phyloP scores from a whole-genome alignment of 2,329 filamentous ascomycete species.

The Exophiala sp. region DNA sequence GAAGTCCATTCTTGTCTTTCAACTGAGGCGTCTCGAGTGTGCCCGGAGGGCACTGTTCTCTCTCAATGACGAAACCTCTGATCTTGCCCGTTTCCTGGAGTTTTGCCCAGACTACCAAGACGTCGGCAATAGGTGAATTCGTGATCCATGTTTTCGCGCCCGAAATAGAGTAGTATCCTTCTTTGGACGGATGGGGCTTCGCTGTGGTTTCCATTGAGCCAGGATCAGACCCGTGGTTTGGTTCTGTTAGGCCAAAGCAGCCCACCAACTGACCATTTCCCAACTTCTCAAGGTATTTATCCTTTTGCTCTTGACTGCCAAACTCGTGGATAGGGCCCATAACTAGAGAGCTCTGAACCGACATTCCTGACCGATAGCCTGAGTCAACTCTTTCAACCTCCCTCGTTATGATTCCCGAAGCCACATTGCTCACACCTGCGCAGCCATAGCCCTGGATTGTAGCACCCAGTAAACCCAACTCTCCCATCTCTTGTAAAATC shows the following conservation, averaged over 20 bases:
- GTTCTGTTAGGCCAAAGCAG: constrained; percentile 85
- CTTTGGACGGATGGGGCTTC: constrained; percentile 76
- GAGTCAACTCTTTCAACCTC: constrained; percentile 88
- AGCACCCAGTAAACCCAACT: constrained; percentile 79
- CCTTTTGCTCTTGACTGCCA: constrained; percentile 79
- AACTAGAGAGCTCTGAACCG: constrained; percentile 83
- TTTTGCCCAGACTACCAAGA: constrained; percentile 88
- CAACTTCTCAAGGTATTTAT: constrained; percentile 72
- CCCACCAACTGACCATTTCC: constrained; percentile 77
- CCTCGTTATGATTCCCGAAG: constrained; percentile 81
- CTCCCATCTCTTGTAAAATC: constrained; percentile 87
- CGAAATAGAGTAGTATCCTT: constrained; percentile 71
- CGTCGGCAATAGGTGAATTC: constrained; percentile 82
- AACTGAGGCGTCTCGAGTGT: constrained; percentile 86
- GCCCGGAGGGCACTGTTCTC: constrained; percentile 74
- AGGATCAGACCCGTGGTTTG: constrained; percentile 87
- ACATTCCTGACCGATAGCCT: constrained; percentile 88
- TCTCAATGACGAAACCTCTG: constrained; percentile 82
- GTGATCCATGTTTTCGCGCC: constrained; percentile 95
- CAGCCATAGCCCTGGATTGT: constrained; percentile 84
- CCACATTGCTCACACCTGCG: constrained; percentile 79
- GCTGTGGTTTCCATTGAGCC: constrained; percentile 85
- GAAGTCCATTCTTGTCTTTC: constrained; percentile 90
- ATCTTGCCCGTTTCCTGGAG: constrained; percentile 88
- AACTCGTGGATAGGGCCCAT: constrained; percentile 92